A percentile compares a stretch with the other conserved stretches of the same genome.
Evolutionary conservation across 371 early-diverging fungal genomes (phyloP).

Genomic region (Coemansia linderi): DNA sequence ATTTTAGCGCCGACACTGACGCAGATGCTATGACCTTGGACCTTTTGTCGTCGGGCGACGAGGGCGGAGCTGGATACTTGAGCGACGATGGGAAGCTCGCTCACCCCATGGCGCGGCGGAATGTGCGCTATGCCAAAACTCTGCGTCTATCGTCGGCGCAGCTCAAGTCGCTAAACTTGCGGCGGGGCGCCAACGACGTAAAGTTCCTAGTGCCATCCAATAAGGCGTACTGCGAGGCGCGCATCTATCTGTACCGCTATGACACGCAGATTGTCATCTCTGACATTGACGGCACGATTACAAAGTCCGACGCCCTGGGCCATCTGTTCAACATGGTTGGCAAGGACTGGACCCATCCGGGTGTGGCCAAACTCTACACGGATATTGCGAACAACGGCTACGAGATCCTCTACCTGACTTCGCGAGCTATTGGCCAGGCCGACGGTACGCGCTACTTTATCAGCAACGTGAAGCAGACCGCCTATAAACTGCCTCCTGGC

Average conservation of each 20-base stretch:
- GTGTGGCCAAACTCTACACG: slow-evolving; percentile 95
- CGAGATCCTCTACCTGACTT: slow-evolving; percentile 94
- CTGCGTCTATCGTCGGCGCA: slow-evolving; percentile 91
- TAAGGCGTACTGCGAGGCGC: slow-evolving; percentile 70
- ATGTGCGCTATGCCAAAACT: slow-evolving; percentile 76
- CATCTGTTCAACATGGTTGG: slow-evolving; percentile 98
- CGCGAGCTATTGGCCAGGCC: slow-evolving; percentile 96
- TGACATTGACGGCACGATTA: slow-evolving; percentile 99
- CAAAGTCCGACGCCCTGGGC: slow-evolving; percentile 97
- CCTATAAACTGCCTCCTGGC: slow-evolving; percentile 91
- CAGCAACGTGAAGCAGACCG: slow-evolving; percentile 85
- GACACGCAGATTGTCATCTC: slow-evolving; percentile 92
- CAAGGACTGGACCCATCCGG: slow-evolving; percentile 98
- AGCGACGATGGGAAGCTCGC: slow-evolving; percentile 38
- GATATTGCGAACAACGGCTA: slow-evolving; percentile 96
- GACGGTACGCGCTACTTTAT: slow-evolving; percentile 92
- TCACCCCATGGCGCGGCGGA: slow-evolving; percentile 14
- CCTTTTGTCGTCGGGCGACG: not conserved
- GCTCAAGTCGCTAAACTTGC: slow-evolving; percentile 72
- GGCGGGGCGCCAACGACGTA: slow-evolving; percentile 87
- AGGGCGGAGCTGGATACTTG: slow-evolving; percentile 24
- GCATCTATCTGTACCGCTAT: slow-evolving; percentile 88
- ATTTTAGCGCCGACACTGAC: not conserved
- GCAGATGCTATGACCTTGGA: not conserved
- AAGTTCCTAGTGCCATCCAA: slow-evolving; percentile 83